A percentile compares a stretch with the other conserved stretches of the same genome.
Evolutionary conservation across 2,329 filamentous ascomycete genomes (phyloP).

Genomic region (Pseudogymnoascus sp.): DNA sequence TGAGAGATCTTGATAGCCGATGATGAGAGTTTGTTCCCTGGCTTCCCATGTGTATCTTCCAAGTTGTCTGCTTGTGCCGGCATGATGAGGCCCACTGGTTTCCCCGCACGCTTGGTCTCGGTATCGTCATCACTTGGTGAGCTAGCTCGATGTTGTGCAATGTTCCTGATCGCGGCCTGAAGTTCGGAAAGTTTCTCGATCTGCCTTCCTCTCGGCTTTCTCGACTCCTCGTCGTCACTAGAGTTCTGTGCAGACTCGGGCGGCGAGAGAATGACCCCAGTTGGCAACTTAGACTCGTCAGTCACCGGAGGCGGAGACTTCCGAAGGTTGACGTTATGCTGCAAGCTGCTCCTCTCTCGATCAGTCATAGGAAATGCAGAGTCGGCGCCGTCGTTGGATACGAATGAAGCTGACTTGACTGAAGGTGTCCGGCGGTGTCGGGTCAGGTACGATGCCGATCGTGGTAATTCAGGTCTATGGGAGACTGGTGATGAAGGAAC

Average conservation of each 20-base stretch:
- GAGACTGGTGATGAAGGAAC: conserved; percentile 29
- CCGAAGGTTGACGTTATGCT: conserved; percentile 55
- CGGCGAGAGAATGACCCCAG: conserved; percentile 81
- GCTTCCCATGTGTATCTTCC: conserved; percentile 20
- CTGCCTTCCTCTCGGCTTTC: conserved; percentile 28
- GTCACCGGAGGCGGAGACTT: conserved; percentile 80
- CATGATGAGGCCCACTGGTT: conserved; percentile 28
- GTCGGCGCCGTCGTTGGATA: conserved; percentile 17
- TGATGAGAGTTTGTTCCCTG: conserved; percentile 7
- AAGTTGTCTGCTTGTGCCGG: conserved; percentile 30
- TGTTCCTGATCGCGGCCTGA: conserved; percentile 74
- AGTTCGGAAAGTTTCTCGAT: conserved; percentile 47
- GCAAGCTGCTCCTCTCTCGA: conserved; percentile 21
- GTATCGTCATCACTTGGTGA: conserved; percentile 40
- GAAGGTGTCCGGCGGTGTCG: conserved; percentile 56
- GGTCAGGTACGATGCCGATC: conserved; percentile 59
- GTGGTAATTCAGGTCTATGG: conserved; percentile 48
- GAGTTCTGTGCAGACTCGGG: conserved; percentile 77
- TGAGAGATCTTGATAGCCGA: conserved; percentile 23
- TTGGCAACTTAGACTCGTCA: conserved; percentile 65
- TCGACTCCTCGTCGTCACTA: conserved; percentile 71
- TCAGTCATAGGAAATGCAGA: conserved; percentile 23
- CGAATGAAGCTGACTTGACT: conserved; percentile 28
- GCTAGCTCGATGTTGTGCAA: conserved; percentile 57
- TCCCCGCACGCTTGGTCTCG: conserved; percentile 20